Evolutionary conservation across 257 asterid genomes (phyloP), one percentile per base, ranked within the genome.

Genomic region (Osmanthus fragrans): DNA sequence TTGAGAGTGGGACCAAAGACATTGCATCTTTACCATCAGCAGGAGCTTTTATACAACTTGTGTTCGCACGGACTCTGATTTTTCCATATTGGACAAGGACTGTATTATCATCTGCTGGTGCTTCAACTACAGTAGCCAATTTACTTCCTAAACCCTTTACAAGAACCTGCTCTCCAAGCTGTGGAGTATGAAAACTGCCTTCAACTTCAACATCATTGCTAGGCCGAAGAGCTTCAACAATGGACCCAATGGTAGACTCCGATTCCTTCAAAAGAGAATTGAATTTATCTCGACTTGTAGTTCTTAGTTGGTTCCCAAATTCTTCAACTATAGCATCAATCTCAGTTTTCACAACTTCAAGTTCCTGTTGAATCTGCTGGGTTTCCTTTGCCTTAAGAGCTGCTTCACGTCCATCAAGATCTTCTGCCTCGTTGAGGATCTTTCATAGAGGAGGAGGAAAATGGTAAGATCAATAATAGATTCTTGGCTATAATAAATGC

Each of bases 21-120:
- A 58, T 72, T 39, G 86, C 76, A 76, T 70, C 83, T 74, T 73
- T 78, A 67, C 71, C 79, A 72, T 83, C 86, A 37, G 83, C 74
- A 25, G 78, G 81, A 80, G 94, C 49, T 74, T 78, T 86, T 81
- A 95, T 71, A 69, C 84, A 83, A 84, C 77, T 81, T 70, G 69
- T 63, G 36, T 82, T 71, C 49, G 89, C 87, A 4, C 97, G 95
- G 76, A 86, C 88, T 79, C 87, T 87, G 73, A 95, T 87, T 86
- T 90, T 95, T 66, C 99, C 99, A 75, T 88, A 92, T 77, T 87
- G 97, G 74, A 95, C 94, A 76, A 95, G 92, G 81, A 90, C 87
- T 60, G 89, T 85, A 81, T 85, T 89, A 84, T 93, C 98, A 75
- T 86, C 94, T 56, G 88, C 86, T 37, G 97, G 90, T 63, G 88